These are phyloP conservation scores for Cystofilobasidium macerans DNA, from an alignment of 768 basidiomycete genomes.

Conservation along the genomic window DNA sequence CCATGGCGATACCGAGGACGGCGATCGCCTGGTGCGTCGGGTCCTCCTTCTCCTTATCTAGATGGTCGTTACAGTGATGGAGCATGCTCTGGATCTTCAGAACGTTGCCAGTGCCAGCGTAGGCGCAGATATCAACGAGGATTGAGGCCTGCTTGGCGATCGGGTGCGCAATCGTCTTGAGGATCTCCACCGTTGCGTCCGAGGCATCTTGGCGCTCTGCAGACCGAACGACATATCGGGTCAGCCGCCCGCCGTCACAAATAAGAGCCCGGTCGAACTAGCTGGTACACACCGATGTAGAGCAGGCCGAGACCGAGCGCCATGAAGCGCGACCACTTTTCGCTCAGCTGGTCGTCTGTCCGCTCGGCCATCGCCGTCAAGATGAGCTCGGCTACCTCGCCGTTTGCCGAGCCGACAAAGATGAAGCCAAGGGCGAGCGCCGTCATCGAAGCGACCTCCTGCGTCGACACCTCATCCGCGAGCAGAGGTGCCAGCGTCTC, in stretches of 20 bases:
- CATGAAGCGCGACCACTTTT: conserved; percentile 92
- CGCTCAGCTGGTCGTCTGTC: conserved; percentile 51
- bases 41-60: conserved; percentile 50
- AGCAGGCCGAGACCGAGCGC: conserved; percentile 77
- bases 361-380: conserved; percentile 71
- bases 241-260: too few relatives aligned
- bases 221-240: neutral
- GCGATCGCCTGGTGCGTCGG: conserved; percentile 86
- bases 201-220: conserved; percentile 81
- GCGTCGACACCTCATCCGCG: conserved; percentile 66
- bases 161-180: conserved; percentile 86
- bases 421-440: conserved; percentile 86
- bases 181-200: conserved; percentile 83
- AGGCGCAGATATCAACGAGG: conserved; percentile 85
- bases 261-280: neutral
- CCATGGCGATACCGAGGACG: conserved; percentile 81
- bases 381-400: conserved; percentile 79
- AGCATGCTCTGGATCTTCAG: conserved; percentile 84
- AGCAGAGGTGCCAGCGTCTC: conserved; percentile 66
- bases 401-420: conserved; percentile 88
- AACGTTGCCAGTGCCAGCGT: conserved; percentile 90
- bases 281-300: conserved; percentile 59
- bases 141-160: conserved; percentile 83
- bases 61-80: conserved; percentile 85
- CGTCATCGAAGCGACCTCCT: conserved; percentile 78